Percentiles rank a stretch among this genome's conserved stretches.
Conservation (phyloP, 805 yeast genomes). For the Saccharomycopsis sp. region DNA sequence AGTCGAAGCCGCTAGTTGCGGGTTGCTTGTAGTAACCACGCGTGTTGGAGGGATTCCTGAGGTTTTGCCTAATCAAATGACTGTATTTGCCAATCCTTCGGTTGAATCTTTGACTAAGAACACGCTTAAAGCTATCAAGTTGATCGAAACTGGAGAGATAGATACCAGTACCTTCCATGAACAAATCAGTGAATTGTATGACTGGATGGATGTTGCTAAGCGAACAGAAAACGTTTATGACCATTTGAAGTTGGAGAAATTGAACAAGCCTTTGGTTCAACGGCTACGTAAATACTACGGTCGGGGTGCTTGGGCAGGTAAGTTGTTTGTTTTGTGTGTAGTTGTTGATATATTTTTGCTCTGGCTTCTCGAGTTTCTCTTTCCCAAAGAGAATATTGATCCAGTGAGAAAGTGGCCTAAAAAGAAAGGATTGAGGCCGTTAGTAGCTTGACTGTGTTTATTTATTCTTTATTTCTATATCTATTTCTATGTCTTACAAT, state of each 20-base stretch:
- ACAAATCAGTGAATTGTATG: constrained; percentile 75
- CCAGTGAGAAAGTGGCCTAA: constrained; percentile 74
- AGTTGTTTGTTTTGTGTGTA: constrained; percentile 70
- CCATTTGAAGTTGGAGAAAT: constrained; percentile 34
- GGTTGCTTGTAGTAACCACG: constrained; percentile 87
- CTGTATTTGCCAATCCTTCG: constrained; percentile 82
- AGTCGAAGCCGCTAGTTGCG: constrained; percentile 97
- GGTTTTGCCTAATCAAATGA: constrained; percentile 89
- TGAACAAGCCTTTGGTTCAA: constrained; percentile 48
- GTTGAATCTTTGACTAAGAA: constrained; percentile 75
- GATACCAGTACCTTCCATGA: constrained; percentile 75
- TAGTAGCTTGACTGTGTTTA: neutral
- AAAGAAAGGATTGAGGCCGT: constrained; percentile 13
- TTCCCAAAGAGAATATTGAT: constrained; percentile 69
- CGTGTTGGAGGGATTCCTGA: constrained; percentile 98
- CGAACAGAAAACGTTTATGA: constrained; percentile 82
- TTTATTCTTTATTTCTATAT: too few species aligned
- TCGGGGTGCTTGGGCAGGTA: constrained; percentile 82
- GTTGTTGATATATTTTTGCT: constrained; percentile 71
- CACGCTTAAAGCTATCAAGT: constrained; percentile 60
- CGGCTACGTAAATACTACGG: constrained; percentile 59
- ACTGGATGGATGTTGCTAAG: constrained; percentile 84
- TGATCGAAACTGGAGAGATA: constrained; percentile 48
- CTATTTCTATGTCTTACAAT: too few species aligned
- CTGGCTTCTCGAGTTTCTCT: constrained; percentile 57